Conservation (phyloP, 345 rosid species). For the Eucalyptus shirleyi region DNA sequence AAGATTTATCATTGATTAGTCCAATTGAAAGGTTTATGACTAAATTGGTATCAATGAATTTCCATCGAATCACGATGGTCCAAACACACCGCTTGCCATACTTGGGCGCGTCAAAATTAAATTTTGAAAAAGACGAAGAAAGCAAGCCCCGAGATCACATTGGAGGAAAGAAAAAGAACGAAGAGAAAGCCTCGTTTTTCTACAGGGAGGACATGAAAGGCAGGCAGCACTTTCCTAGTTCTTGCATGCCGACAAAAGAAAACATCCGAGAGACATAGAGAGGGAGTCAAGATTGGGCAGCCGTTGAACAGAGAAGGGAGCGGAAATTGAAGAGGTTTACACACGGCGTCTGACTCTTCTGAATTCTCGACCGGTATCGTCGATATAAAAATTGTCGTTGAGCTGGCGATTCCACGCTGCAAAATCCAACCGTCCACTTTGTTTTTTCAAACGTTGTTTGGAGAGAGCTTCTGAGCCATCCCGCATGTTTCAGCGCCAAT, state of each 20-base stretch:
- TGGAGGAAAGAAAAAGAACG: neutral
- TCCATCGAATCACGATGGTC: neutral
- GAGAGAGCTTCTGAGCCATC: neutral
- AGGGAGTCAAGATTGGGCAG: neutral
- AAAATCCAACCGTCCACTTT: neutral
- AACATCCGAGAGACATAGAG: neutral
- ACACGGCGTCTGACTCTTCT: neutral
- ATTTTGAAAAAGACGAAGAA: neutral
- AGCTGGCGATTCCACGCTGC: neutral
- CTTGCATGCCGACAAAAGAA: neutral
- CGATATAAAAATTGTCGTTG: neutral
- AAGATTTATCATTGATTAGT: rapidly evolving
- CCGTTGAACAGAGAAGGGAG: neutral
- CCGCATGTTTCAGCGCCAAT: neutral
- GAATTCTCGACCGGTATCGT: neutral
- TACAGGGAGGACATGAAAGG: neutral
- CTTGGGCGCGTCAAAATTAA: neutral
- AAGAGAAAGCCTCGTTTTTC: neutral
- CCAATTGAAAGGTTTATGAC: rapidly evolving
- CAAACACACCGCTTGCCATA: neutral
- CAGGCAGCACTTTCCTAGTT: neutral
- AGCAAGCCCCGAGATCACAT: neutral
- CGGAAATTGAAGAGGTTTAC: neutral
- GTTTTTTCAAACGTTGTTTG: neutral
- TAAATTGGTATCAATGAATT: too few relatives aligned